A percentile compares a stretch with the other conserved stretches of the same genome.
Conservation (phyloP, 139 green algal species). For the Chlamydomonas asymmetrica region DNA sequence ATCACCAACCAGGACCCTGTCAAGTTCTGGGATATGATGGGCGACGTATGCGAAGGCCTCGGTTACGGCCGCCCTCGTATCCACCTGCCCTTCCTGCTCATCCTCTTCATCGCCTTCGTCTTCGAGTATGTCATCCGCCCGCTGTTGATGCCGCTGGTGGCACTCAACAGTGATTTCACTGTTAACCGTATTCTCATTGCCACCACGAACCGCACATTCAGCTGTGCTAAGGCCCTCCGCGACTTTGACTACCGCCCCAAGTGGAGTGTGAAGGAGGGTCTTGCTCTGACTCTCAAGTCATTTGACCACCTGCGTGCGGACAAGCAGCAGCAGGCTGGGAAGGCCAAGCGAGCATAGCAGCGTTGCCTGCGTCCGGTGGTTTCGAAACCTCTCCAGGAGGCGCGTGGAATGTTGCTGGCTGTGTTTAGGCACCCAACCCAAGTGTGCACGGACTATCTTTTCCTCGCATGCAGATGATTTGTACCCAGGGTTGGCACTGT, state of each 20-base stretch:
- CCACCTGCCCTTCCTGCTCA: constrained; percentile 71
- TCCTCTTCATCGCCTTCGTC: constrained; percentile 74
- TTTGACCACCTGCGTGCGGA: constrained; percentile 59
- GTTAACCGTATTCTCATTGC: constrained; percentile 66
- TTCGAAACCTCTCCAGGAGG: too few species aligned
- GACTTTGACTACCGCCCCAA: constrained; percentile 69
- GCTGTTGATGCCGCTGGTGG: constrained; percentile 52
- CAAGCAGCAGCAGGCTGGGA: background rate
- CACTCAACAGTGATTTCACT: constrained; percentile 71
- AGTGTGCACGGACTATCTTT: too few species aligned
- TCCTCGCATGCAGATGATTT: too few species aligned
- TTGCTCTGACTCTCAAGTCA: constrained; percentile 54
- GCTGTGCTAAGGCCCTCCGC: constrained; percentile 32
- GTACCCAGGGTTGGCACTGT: too few species aligned
- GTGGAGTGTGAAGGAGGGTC: constrained; percentile 55
- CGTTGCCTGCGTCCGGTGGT: too few species aligned
- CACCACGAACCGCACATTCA: constrained; percentile 62
- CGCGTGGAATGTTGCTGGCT: too few species aligned
- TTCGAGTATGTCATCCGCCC: constrained; percentile 72
- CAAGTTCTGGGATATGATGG: constrained; percentile 87
- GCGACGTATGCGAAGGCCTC: constrained; percentile 79
- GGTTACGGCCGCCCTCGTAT: constrained; percentile 66
- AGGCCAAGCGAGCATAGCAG: too few species aligned
- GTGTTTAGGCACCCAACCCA: too few species aligned
- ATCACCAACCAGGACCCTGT: constrained; percentile 85